phyloP scores from a whole-genome alignment of 208 protist genomes.

The Wallacemonas sp. region DNA sequence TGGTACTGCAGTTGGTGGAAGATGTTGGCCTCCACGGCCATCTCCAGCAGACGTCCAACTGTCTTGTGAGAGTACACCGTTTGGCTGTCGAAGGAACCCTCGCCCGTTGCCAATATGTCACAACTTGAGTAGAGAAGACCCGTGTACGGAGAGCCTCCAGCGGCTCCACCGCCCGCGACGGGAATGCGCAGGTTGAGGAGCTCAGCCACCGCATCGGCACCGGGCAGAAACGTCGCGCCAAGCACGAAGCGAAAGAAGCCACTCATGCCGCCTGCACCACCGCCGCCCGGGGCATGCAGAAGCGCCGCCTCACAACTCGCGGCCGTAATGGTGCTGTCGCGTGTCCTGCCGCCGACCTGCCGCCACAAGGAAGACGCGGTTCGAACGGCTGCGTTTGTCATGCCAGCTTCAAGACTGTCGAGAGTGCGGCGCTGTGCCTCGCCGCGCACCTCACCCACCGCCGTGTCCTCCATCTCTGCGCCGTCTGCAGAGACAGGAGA shows the following conservation, averaged over 20 bases:
- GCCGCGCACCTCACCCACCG: constrained; percentile 40
- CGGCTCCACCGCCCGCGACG: neutral
- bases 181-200: constrained; percentile 35
- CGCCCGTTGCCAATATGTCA: constrained; percentile 60
- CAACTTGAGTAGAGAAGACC: constrained; percentile 30
- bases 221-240: constrained; percentile 41
- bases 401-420: constrained; percentile 46
- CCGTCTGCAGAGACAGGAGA: constrained; percentile 17
- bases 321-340: neutral
- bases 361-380: neutral
- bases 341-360: neutral
- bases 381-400: constrained; percentile 44
- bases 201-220: constrained; percentile 60
- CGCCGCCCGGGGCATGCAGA: constrained; percentile 44
- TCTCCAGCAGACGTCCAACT: constrained; percentile 64
- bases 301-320: constrained; percentile 16
- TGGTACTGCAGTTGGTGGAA: constrained; percentile 19
- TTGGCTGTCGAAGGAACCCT: constrained; percentile 81
- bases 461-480: constrained; percentile 25
- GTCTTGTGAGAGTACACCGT: constrained; percentile 71
- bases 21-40: constrained; percentile 66
- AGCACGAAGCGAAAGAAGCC: constrained; percentile 70
- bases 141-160: neutral
- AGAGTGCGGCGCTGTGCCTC: constrained; percentile 35
- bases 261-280: constrained; percentile 80